Evolutionary conservation across 2,329 filamentous ascomycete species (phyloP), one percentile per base, ranked within the genome.

Genomic region (Setomelanomma holmii): DNA sequence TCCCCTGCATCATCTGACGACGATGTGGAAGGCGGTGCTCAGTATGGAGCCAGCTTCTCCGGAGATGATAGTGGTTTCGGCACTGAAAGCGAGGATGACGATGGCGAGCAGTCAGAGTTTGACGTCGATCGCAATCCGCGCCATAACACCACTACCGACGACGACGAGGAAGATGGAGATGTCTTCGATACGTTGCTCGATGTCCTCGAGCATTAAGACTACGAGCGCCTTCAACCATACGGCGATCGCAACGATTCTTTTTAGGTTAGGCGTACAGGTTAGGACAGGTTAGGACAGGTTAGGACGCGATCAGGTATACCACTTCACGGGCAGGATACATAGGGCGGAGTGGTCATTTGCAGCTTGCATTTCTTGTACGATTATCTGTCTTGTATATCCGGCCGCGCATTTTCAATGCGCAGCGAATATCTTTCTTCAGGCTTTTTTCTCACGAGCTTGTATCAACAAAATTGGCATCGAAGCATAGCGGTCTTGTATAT

Each of bases 1-100:
- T 57, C 66, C 42, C 61, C 60, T 4, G 54, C 53, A 3, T 58
- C 52, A 6, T 59, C 53, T 8, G 38, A 33, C 0, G 43, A 57
- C 1, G 56, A 61, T 24, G 55, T 56, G 6, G 58, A 49, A 4
- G 53, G 41, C 14, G 67, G 55, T 19, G 61, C 60, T 10, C 71
- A 77, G 49, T 74, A 75, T 17, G 55, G 45, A 24, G 63, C 51
- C 3, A 68, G 62, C 41, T 72, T 71, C 33, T 72, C 64, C 0
- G 73, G 62, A 1, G 68, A 73, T n/a, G 75, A 77, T 22, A 68
- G 68, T 35, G 64, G 60, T 1, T 71, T 72, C 46, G 72, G 56
- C 1, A 62, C 59, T 11, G 69, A 72, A 7, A 63, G 66, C 30
- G 71, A 58, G 4, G 60, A 56, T 2, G 57, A 56, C 3, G 49